Base-by-base conservation (phyloP, 129 eudicot species). In the Dittrichia graveolens region DNA sequence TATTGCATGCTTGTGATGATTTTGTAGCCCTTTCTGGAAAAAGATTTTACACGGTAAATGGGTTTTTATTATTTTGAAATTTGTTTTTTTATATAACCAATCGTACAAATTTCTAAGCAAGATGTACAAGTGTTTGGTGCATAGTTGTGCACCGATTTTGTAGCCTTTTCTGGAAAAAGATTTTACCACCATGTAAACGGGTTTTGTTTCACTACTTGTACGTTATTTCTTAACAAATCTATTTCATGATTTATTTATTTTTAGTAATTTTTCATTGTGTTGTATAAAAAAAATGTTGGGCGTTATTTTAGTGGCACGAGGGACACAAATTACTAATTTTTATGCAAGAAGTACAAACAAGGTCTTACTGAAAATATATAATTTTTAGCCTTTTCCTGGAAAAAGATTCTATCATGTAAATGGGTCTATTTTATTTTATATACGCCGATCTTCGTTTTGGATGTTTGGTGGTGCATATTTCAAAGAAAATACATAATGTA, bases 281-380 rank as follows among this genome's bases (percentile, higher is more conserved):
- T n/a, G 6, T 14, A 16, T 54, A 54, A 54, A 50, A 14, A 4
- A 14, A 8, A 14, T 54, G 8, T 55, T 61, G 34, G 34, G 59
- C 34, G 3, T 40, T 62, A 46, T 10, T 46, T 46, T 46, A 8
- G 13, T 10, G 13, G 12, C 7, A 46, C 38, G 10, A 58, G 11
- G 2, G 12, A 41, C 64, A 58, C 31, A 46, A 40, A 43, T 12
- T 55, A 41, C 75, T 14, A 6, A n/a, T 56, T 56, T 56, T 71
- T 6, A 16, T 71, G 49, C 44, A 41, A 71, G 65, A 41, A 50
- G 63, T 71, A 56, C 55, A 56, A 19, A 56, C 55, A 56, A 19
- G 65, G 4, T 40, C 38, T 6, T 55, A 18, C 12, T 5, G 39
- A 42, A 55, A 12, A 55, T 6, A 9, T 61, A 24, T 65, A n/a